phyloP scores from a whole-genome alignment of 179 eudicot genomes.

The Pouteria campechiana region DNA sequence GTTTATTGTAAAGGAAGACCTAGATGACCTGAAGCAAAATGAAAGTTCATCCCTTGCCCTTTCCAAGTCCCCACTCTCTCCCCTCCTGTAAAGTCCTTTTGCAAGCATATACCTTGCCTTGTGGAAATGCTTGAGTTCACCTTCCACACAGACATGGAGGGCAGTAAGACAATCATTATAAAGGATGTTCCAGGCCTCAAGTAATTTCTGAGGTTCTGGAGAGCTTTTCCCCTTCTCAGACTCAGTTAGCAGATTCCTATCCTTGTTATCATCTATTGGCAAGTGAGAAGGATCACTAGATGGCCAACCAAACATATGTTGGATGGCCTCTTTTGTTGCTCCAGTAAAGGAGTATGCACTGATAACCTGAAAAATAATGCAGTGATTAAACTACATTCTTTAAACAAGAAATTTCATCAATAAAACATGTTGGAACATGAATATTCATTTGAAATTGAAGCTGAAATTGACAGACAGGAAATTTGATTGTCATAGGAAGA shows the following conservation, averaged over 20 bases:
- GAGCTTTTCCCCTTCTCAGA: conserved; percentile 15
- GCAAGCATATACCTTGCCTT: conserved; percentile 99
- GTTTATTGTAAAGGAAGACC: conserved; percentile 89
- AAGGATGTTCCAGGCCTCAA: conserved; percentile 62
- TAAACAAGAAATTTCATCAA: not conserved
- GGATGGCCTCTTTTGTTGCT: conserved; percentile 45
- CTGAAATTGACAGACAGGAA: not conserved
- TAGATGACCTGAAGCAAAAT: conserved; percentile 96
- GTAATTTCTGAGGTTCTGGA: conserved; percentile 27
- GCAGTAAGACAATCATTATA: conserved; percentile 92
- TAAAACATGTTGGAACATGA: too few relatives aligned
- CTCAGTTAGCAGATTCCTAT: conserved; percentile 8
- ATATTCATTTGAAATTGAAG: not conserved
- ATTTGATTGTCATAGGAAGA: not conserved
- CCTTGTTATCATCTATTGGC: conserved; percentile 14
- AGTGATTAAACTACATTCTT: not conserved
- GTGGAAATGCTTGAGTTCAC: conserved; percentile 97
- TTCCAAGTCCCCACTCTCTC: conserved; percentile 60
- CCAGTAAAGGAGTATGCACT: conserved; percentile 55
- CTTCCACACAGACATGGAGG: conserved; percentile 80
- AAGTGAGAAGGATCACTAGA: conserved; percentile 21
- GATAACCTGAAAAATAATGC: conserved; percentile 40
- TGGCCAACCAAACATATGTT: conserved; percentile 28
- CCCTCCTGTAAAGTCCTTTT: conserved; percentile 76
- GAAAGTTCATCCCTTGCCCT: conserved; percentile 93